These are phyloP conservation scores for Dissoconium aciculare DNA, from an alignment of 2,329 filamentous ascomycete species.

Conservation along the genomic window DNA sequence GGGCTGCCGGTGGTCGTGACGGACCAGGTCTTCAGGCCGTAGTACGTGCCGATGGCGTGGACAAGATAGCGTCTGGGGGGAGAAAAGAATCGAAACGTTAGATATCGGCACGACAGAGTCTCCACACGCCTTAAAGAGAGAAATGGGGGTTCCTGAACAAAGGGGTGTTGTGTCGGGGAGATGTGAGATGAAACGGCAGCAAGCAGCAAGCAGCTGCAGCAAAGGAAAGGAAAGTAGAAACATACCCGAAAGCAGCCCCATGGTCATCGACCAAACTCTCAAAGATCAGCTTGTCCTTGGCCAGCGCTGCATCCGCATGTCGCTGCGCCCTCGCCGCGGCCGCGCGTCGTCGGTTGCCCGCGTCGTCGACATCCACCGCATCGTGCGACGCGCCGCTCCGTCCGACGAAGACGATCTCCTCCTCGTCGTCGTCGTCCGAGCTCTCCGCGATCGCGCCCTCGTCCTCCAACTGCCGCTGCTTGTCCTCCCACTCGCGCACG, in stretches of 20 bases:
- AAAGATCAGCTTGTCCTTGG: conserved; percentile 59
- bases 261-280: conserved; percentile 63
- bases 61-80: conserved; percentile 88
- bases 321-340: too few species aligned
- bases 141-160: too few species aligned
- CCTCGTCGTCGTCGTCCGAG: conserved; percentile 60
- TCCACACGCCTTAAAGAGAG: too few species aligned
- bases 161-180: too few species aligned
- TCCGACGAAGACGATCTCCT: conserved; percentile 86
- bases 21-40: conserved; percentile 72
- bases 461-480: conserved; percentile 33
- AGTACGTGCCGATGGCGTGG: conserved; percentile 83
- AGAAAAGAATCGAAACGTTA: conserved; percentile 2
- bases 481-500: conserved; percentile 45
- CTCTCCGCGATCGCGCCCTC: conserved; percentile 33
- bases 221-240: too few species aligned
- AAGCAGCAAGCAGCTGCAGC: too few species aligned
- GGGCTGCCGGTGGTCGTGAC: conserved; percentile 58
- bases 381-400: conserved; percentile 50
- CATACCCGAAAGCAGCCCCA: conserved; percentile 68
- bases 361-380: too few species aligned
- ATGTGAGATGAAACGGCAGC: too few species aligned
- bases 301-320: conserved; percentile 38
- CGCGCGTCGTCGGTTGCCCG: conserved; percentile 36
- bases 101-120: conserved; percentile 1